Percentiles rank a stretch among this genome's conserved stretches.
These are phyloP conservation scores for Musa balbisiana DNA, from an alignment of 202 grass and related monocot genomes.

Conservation along the genomic window DNA sequence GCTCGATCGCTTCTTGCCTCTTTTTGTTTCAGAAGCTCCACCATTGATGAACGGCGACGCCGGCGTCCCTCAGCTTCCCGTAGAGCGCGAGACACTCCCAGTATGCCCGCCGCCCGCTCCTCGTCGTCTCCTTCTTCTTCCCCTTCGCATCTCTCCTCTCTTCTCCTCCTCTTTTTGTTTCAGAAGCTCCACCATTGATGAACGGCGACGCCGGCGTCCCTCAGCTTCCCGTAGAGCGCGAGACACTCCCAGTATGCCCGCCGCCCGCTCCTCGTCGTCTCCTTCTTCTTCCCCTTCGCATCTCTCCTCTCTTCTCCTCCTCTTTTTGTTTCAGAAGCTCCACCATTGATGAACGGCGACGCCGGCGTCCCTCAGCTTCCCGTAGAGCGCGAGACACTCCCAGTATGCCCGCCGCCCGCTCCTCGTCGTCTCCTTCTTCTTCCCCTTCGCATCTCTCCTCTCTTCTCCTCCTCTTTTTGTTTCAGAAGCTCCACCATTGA, in stretches of 20 bases:
- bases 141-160: too few species aligned
- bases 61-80: conserved; percentile 39
- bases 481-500: conserved; percentile 37
- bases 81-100: conserved; percentile 50
- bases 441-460: too few species aligned
- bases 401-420: conserved; percentile 31
- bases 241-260: conserved; percentile 50
- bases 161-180: conserved; percentile 11
- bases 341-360: conserved; percentile 51
- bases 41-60: conserved; percentile 46
- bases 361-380: conserved; percentile 36
- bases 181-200: conserved; percentile 44
- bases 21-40: conserved; percentile 17
- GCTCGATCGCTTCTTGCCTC: too few species aligned
- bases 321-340: conserved; percentile 16
- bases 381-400: conserved; percentile 48
- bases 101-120: conserved; percentile 22
- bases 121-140: not conserved
- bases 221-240: conserved; percentile 39
- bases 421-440: not conserved
- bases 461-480: too few species aligned
- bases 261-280: not conserved
- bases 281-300: not conserved
- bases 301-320: too few species aligned
- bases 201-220: conserved; percentile 38